These are phyloP conservation scores for Pythium dissotocum DNA, from an alignment of 352 stramenopile species.

Conservation along the genomic window DNA sequence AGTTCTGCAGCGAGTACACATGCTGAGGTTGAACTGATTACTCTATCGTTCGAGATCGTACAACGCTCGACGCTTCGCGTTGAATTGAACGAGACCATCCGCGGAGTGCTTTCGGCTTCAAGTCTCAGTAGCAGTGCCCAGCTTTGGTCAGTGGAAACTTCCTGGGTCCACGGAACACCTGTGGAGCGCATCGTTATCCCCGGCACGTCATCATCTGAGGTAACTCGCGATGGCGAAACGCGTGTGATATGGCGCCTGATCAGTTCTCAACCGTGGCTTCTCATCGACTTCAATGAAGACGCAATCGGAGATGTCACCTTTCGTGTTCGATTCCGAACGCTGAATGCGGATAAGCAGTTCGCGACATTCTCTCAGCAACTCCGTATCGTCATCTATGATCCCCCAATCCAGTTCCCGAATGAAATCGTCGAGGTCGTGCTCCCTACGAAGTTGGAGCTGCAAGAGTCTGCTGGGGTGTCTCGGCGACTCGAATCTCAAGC, in stretches of 20 bases:
- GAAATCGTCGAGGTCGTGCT: conserved; percentile 9
- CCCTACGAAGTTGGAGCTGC: not conserved
- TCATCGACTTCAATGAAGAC: conserved; percentile 2
- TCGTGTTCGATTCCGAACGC: conserved; percentile 8
- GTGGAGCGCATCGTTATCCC: conserved; percentile 16
- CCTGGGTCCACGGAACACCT: not conserved
- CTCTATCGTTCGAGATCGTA: not conserved
- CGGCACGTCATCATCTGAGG: conserved; percentile 11
- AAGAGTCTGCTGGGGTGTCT: not conserved
- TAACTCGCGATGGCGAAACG: not conserved
- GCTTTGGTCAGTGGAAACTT: conserved; percentile 22
- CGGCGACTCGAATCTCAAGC: not conserved
- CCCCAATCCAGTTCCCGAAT: not conserved
- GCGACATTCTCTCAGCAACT: conserved; percentile 4
- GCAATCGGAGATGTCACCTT: conserved; percentile 2
- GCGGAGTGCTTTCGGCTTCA: not conserved
- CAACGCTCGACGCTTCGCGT: conserved; percentile 6
- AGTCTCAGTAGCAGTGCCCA: not conserved
- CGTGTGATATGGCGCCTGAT: conserved; percentile 18
- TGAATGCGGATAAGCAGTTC: not conserved
- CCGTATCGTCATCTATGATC: conserved; percentile 9
- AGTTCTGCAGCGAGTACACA: not conserved
- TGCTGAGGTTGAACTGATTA: not conserved
- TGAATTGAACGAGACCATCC: conserved; percentile 18
- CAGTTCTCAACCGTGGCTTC: not conserved